Percentiles rank a stretch among this genome's conserved stretches.
Conservation (phyloP, 495 filamentous ascomycete genomes). For the Neurospora sublineolata region DNA sequence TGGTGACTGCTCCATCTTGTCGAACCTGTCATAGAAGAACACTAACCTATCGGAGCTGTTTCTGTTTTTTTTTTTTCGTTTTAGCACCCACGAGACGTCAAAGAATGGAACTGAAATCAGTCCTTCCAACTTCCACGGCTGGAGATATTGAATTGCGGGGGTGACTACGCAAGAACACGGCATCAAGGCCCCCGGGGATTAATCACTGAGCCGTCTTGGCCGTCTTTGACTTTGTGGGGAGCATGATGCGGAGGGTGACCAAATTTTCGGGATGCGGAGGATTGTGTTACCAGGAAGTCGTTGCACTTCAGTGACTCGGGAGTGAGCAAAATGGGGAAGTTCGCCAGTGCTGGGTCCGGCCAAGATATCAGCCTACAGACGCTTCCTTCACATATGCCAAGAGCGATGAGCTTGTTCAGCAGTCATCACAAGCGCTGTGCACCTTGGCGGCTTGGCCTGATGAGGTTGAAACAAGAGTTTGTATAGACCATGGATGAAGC, state of each 20-base stretch:
- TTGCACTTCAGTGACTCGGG: not conserved
- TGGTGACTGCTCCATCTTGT: not conserved
- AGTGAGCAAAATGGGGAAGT: not conserved
- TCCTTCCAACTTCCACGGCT: not conserved
- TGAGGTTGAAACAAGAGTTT: not conserved
- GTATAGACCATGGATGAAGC: not conserved
- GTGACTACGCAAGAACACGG: slow-evolving; percentile 9
- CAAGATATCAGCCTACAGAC: not conserved
- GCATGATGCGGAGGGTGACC: not conserved
- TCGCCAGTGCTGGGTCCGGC: not conserved
- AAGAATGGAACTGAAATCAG: not conserved
- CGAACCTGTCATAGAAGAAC: not conserved
- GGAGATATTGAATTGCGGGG: slow-evolving; percentile 3
- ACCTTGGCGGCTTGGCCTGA: not conserved
- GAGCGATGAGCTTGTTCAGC: not conserved
- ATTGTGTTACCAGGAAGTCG: not conserved
- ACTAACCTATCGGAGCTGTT: not conserved
- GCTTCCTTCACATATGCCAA: not conserved
- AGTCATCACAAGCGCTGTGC: not conserved
- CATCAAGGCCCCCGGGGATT: slow-evolving; percentile 9
- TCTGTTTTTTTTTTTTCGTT: not conserved
- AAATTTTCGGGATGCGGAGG: not conserved
- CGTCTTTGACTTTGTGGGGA: slow-evolving; percentile 2
- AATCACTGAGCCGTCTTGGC: slow-evolving; percentile 1
- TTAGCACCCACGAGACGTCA: not conserved